Base-by-base conservation (phyloP, 2,329 filamentous ascomycete genomes). In the Fusarium sp. region DNA sequence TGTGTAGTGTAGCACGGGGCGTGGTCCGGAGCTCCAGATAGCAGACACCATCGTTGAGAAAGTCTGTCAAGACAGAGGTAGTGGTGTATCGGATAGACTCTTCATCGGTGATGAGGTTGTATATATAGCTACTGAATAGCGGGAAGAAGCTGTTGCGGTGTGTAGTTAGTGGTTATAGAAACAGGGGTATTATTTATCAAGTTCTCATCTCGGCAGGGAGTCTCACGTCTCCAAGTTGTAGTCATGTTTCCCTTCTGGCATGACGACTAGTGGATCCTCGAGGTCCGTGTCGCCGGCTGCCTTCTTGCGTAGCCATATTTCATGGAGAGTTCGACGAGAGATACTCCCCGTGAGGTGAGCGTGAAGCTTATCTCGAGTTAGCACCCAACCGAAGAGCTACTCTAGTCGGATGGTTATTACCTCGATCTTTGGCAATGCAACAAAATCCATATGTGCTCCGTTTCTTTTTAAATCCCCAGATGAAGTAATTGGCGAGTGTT, bases 1-100 rank as follows among this genome's bases (percentile, higher is more conserved):
- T 83, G 0, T 82, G 79, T 4, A 87, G 85, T 36, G 92, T 89
- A 2, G 88, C 86, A 63, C 94, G 90, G 1, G 94, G 94, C 2
- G 94, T 97, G 1, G 94, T 96, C 50, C 94, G 91, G 27, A 97
- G 88, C 80, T 97, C 94, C 14, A 95, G 87, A 79, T 97, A 96
- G 65, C 89, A 87, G 18, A 96, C 91, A 38, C 93, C 93, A 78
- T 97, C 94, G 29, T 82, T 80, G 60, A 88, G 85, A 78, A 97
- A 97, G 76, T 91, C 88, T 22, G 84, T 70, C 8, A 95, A 86
- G 52, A 95, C 93, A 6, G 89, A 87, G 47, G 83, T 85, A 1
- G 93, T 95, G 29, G 93, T 90, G 76, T 89, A 87, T 45, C 83
- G 84, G 57, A 94, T 84, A 73, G 90, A 90, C 5, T 86, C 81